Evolutionary conservation across 495 filamentous ascomycete genomes (phyloP).

Genomic region (Penicillium coffeae): DNA sequence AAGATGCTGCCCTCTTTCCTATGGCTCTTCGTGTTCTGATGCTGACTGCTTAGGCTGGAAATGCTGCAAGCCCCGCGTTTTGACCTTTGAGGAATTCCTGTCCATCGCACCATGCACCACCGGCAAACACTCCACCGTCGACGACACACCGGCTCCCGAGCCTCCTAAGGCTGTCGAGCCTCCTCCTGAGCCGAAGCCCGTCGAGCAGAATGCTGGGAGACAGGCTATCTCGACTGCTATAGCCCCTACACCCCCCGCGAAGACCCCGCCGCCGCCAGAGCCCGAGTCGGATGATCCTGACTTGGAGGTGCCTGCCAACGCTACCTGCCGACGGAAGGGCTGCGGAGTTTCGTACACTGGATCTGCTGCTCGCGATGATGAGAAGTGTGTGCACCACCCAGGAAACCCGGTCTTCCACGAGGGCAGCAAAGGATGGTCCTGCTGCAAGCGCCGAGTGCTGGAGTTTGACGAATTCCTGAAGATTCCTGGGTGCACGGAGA

Average conservation of each 20-base stretch:
- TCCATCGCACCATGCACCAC: constrained; percentile 89
- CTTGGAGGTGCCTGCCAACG: constrained; percentile 64
- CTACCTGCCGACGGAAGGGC: constrained; percentile 70
- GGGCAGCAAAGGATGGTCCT: constrained; percentile 94
- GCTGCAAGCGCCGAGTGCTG: constrained; percentile 90
- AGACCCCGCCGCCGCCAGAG: constrained; percentile 66
- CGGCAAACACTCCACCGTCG: constrained; percentile 87
- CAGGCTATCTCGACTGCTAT: constrained; percentile 47
- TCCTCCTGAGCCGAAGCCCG: constrained; percentile 26
- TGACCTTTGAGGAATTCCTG: constrained; percentile 99
- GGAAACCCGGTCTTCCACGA: constrained; percentile 92
- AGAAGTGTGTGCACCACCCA: constrained; percentile 81
- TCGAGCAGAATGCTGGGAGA: constrained; percentile 23
- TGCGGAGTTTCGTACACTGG: constrained; percentile 65
- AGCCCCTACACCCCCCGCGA: constrained; percentile 51
- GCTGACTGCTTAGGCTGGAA: constrained; percentile 74
- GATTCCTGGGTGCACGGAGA: constrained; percentile 83
- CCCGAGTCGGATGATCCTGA: constrained; percentile 83
- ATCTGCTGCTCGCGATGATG: constrained; percentile 57
- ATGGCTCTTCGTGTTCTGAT: not conserved
- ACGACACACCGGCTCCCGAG: constrained; percentile 58
- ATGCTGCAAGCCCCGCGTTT: constrained; percentile 96
- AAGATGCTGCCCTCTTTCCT: not conserved
- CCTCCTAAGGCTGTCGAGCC: constrained; percentile 43
- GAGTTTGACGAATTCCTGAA: constrained; percentile 98